phyloP scores from a whole-genome alignment of 2,329 filamentous ascomycete species.

The Calonectria montana region DNA sequence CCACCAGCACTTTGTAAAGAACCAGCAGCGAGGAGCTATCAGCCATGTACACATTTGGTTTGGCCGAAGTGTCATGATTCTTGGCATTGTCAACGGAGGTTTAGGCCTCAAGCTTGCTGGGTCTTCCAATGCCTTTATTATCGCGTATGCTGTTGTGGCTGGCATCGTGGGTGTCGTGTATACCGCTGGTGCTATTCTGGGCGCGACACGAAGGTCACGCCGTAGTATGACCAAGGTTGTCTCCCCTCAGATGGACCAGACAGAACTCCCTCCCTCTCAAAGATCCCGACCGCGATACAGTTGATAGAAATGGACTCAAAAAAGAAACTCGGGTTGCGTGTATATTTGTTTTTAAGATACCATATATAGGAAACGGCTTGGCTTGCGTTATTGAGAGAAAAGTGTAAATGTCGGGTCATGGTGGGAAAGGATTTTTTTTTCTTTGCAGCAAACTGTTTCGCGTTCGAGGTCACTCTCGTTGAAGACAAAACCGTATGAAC shows the following conservation, averaged over 20 bases:
- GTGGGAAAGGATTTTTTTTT: neutral
- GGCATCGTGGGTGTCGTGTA: slow-evolving; percentile 62
- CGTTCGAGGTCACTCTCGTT: slow-evolving; percentile 10
- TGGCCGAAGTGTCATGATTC: slow-evolving; percentile 66
- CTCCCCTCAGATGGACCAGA: slow-evolving; percentile 41
- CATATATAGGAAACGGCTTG: neutral
- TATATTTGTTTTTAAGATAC: neutral
- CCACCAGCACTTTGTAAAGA: slow-evolving; percentile 63
- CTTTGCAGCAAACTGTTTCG: neutral
- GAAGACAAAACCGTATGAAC: neutral
- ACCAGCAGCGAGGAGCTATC: slow-evolving; percentile 59
- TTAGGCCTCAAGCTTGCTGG: slow-evolving; percentile 65
- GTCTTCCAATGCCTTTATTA: slow-evolving; percentile 54
- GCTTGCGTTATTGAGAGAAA: neutral
- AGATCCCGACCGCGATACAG: neutral
- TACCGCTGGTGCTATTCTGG: slow-evolving; percentile 41
- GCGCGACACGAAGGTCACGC: slow-evolving; percentile 24
- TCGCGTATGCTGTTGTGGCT: slow-evolving; percentile 68
- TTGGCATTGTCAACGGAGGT: slow-evolving; percentile 73
- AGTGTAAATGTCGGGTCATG: neutral
- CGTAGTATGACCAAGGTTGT: slow-evolving; percentile 29
- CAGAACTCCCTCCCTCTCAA: slow-evolving; percentile 26
- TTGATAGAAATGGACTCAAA: neutral
- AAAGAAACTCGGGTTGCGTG: neutral
- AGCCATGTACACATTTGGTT: slow-evolving; percentile 72